Percentiles rank a stretch among this genome's conserved stretches.
These are phyloP conservation scores for Naganishia cerealis DNA, from an alignment of 1,284 basidiomycete genomes.

Conservation along the genomic window DNA sequence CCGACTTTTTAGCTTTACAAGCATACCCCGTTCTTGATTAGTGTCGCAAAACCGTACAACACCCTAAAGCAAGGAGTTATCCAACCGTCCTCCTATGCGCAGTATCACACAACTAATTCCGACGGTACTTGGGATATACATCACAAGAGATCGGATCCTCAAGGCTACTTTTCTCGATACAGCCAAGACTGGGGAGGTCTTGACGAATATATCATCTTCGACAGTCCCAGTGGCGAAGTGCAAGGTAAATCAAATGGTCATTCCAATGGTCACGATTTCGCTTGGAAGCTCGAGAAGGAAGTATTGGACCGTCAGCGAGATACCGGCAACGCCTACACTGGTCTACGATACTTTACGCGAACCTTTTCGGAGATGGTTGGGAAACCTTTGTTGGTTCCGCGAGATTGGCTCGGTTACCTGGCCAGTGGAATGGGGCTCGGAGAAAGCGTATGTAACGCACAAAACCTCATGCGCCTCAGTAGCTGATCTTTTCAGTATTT, in stretches of 20 bases:
- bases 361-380: constrained; percentile 50
- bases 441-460: neutral
- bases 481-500: constrained; percentile 54
- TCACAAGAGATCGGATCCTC: constrained; percentile 53
- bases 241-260: constrained; percentile 40
- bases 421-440: constrained; percentile 36
- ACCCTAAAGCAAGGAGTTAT: constrained; percentile 34
- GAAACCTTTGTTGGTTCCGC: constrained; percentile 49
- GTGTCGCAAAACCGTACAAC: constrained; percentile 40
- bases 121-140: constrained; percentile 54
- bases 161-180: constrained; percentile 54
- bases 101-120: constrained; percentile 54
- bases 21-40: constrained; percentile 55
- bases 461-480: constrained; percentile 37
- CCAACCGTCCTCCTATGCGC: constrained; percentile 46
- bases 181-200: constrained; percentile 54
- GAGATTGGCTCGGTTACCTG: constrained; percentile 56
- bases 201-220: constrained; percentile 54
- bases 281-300: constrained; percentile 23
- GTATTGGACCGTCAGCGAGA: constrained; percentile 4
- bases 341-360: constrained; percentile 24
- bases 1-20: constrained; percentile 48
- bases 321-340: constrained; percentile 8
- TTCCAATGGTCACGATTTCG: neutral
- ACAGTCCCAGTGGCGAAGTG: constrained; percentile 33